Conservation (phyloP, 2,329 filamentous ascomycete species). For the Orbilia quercus region DNA sequence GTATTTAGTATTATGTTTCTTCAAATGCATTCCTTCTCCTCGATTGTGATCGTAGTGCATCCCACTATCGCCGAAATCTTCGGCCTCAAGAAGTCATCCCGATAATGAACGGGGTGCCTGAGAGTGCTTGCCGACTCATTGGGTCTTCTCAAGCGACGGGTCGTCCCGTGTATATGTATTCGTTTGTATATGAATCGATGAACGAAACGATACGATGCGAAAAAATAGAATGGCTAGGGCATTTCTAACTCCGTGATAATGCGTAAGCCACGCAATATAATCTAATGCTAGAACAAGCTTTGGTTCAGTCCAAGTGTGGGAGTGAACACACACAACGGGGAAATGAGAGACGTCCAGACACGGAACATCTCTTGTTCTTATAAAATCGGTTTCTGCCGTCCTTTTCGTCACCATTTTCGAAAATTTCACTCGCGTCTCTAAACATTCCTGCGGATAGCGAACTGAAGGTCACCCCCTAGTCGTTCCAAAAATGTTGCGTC, state of each 20-base stretch:
- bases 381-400: slow-evolving; percentile 1
- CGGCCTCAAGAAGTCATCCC: slow-evolving; percentile 7
- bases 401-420: background rate
- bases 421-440: background rate
- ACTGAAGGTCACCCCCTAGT: background rate
- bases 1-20: background rate
- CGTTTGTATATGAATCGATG: background rate
- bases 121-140: background rate
- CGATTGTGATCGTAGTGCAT: background rate
- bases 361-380: background rate
- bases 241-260: slow-evolving; percentile 5
- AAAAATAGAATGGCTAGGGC: slow-evolving; percentile 19
- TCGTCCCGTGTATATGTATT: slow-evolving; percentile 11
- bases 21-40: background rate
- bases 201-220: background rate
- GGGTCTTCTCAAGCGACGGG: slow-evolving; percentile 13
- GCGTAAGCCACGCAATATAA: slow-evolving; percentile 21
- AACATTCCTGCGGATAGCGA: slow-evolving; percentile 2
- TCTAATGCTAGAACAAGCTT: background rate
- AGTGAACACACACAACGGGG: background rate
- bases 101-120: background rate
- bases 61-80: background rate
- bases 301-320: background rate
- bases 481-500: slow-evolving; percentile 16
- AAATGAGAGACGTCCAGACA: background rate